Evolutionary conservation across 176 grass and related monocot species (phyloP), one percentile per base, ranked within the genome.

Genomic region (Oryza rufipogon): DNA sequence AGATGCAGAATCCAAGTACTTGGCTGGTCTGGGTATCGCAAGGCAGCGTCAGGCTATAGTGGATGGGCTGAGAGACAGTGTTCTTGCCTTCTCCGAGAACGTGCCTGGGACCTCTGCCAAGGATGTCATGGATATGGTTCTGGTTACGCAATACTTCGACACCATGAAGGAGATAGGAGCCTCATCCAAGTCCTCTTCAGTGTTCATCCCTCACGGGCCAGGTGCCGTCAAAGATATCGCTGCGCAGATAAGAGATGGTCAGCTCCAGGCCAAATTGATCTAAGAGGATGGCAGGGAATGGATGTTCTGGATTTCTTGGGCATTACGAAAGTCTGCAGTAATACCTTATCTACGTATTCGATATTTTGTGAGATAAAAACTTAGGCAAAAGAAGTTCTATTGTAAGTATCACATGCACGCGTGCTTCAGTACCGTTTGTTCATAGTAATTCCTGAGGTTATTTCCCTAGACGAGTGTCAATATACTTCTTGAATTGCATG

Each of bases 71-170:
- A 91, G 94, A 73, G 87, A 97, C 80, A 94, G 91, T 2, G 94
- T 97, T 20, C 89, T 97, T 6, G 89, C 91, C 74, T 97, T 97
- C 83, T 97, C 94, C 13, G 89, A 90, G 22, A 97, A 97, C n/a
- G 94, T 97, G 19, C 94, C 91, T 1, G 94, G 91, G 38, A 97
- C 92, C 6, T 94, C 89, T 9, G 83, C 94, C 4, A 94, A 88
- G 75, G 94, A 97, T 84, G 91, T 97, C 20, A 97, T 94, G 94
- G 94, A 97, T 47, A 94, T 97, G 94, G 94, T 97, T 73, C 80
- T 97, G 4, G 91, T 97, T 13, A 94, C 94, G 0, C 94, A 97
- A 11, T 97, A 97, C 13, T 97, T 97, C 0, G 94, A 97, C 25
- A 97, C 94, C 1, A 97, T 92, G 94, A 97, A 94, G 41, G 94